These are phyloP conservation scores for Colletotrichum tamarilloi DNA, from an alignment of 2,329 filamentous ascomycete species.

Conservation along the genomic window DNA sequence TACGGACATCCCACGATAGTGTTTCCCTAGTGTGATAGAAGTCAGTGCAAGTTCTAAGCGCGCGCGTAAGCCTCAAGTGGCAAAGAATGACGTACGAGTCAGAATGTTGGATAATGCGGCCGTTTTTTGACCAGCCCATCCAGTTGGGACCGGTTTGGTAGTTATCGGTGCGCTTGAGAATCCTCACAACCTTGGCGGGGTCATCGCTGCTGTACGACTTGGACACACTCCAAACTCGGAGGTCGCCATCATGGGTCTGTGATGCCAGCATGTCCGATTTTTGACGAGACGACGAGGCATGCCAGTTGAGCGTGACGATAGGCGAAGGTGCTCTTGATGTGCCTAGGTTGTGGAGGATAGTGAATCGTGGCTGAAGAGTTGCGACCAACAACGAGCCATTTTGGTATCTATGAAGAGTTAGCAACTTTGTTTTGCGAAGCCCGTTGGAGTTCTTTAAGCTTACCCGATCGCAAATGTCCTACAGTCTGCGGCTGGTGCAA, in stretches of 20 bases:
- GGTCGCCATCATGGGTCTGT: conserved; percentile 90
- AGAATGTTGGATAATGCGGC: conserved; percentile 90
- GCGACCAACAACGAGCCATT: conserved; percentile 95
- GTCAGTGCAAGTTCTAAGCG: conserved; percentile 53
- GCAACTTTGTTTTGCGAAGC: conserved; percentile 7
- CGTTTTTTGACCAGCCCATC: conserved; percentile 99
- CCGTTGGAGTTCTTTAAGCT: conserved; percentile 39
- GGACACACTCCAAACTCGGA: conserved; percentile 95
- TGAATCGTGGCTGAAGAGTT: conserved; percentile 90
- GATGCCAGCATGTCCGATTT: conserved; percentile 98
- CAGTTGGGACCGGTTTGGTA: conserved; percentile 84
- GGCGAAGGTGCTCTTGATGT: conserved; percentile 87
- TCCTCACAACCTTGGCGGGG: conserved; percentile 87
- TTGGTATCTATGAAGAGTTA: conserved; percentile 74
- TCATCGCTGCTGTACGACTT: conserved; percentile 80
- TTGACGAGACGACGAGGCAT: conserved; percentile 94
- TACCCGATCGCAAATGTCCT: conserved; percentile 97
- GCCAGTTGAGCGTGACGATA: conserved; percentile 90
- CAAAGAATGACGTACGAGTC: conserved; percentile 72
- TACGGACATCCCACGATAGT: conserved; percentile 95
- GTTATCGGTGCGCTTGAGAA: conserved; percentile 83
- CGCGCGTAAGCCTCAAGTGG: conserved; percentile 54
- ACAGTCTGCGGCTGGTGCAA: conserved; percentile 90
- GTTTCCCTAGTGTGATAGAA: conserved; percentile 73
- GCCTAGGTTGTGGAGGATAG: conserved; percentile 90